A percentile compares a stretch with the other conserved stretches of the same genome.
Conservation (phyloP, 1,284 basidiomycete species). For the Leccinum discolor region DNA sequence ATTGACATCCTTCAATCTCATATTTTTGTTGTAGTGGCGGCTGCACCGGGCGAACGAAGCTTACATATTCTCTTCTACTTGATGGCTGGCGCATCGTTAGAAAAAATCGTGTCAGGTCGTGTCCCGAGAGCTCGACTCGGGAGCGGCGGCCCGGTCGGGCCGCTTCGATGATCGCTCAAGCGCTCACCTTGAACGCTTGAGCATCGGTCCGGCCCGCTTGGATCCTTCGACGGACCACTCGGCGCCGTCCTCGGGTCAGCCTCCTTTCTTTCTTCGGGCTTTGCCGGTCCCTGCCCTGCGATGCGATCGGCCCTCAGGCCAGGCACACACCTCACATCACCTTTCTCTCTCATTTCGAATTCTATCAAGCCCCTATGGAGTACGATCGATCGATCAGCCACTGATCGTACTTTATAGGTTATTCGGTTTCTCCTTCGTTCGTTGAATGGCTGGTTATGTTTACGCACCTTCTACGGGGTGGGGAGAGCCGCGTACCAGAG, state of each 20-base stretch:
- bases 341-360: too few species aligned
- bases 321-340: background rate
- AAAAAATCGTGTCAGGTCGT: background rate
- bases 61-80: background rate
- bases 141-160: background rate
- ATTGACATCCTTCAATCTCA: background rate
- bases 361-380: too few species aligned
- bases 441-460: background rate
- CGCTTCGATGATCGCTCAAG: background rate
- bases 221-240: too few species aligned
- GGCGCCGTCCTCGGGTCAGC: too few species aligned
- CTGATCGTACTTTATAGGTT: too few species aligned
- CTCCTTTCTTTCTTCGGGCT: background rate
- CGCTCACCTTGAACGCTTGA: background rate
- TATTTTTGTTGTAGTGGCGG: background rate
- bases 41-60: background rate
- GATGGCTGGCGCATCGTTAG: background rate
- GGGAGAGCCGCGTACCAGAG: constrained; percentile 65
- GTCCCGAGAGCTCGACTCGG: background rate
- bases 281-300: background rate
- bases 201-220: too few species aligned
- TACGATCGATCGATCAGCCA: background rate
- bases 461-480: constrained; percentile 50
- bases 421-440: background rate
- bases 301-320: background rate